Percentiles rank a stretch among this genome's conserved stretches.
These are phyloP conservation scores for Curvularia spicifera DNA, from an alignment of 2,329 filamentous ascomycete genomes.

Conservation along the genomic window DNA sequence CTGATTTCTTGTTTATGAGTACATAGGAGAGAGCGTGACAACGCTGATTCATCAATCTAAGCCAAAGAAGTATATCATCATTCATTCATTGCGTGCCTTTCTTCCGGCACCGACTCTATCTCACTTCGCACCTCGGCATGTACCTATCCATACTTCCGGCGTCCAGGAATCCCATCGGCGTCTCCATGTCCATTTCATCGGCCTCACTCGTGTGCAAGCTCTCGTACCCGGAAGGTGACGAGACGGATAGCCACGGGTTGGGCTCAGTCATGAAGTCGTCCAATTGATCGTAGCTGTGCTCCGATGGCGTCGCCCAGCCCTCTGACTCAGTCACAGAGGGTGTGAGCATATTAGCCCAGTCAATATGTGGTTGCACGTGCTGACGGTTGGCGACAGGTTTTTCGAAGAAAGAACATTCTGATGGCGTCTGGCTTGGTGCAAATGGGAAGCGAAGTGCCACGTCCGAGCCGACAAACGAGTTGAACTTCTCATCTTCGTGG, in stretches of 20 bases:
- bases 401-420: conserved; percentile 56
- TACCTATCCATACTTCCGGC: conserved; percentile 71
- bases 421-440: conserved; percentile 66
- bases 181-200: conserved; percentile 46
- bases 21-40: conserved; percentile 30
- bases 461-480: conserved; percentile 68
- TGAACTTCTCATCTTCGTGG: conserved; percentile 78
- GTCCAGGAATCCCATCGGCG: conserved; percentile 63
- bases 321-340: conserved; percentile 45
- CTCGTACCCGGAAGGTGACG: conserved; percentile 60
- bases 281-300: conserved; percentile 48
- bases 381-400: conserved; percentile 49
- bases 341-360: conserved; percentile 66
- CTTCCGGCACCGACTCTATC: conserved; percentile 9
- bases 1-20: not conserved
- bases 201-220: conserved; percentile 63
- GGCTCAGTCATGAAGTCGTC: conserved; percentile 51
- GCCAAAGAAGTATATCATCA: conserved; percentile 37
- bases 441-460: conserved; percentile 86
- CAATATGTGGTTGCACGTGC: conserved; percentile 52
- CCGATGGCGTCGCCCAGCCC: conserved; percentile 50
- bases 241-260: conserved; percentile 62
- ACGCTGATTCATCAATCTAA: conserved; percentile 33
- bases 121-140: conserved; percentile 66
- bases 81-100: conserved; percentile 11